These are phyloP conservation scores for Globisporangium alternatum DNA, from an alignment of 352 stramenopile species.

Conservation along the genomic window DNA sequence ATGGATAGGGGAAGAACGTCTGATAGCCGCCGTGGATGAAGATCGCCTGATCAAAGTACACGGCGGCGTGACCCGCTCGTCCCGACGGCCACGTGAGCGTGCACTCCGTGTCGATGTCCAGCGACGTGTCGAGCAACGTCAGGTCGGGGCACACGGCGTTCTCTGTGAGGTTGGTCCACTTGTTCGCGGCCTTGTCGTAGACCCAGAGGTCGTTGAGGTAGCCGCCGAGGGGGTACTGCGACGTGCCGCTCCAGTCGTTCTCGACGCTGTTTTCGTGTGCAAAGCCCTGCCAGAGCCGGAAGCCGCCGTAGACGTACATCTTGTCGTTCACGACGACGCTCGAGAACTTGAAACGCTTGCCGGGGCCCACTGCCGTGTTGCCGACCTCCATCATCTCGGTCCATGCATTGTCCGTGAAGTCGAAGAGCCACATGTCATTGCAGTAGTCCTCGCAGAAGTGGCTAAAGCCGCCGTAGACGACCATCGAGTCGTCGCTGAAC, in stretches of 20 bases:
- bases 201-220: slow-evolving; percentile 96
- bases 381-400: slow-evolving; percentile 81
- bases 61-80: slow-evolving; percentile 83
- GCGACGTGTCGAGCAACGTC: slow-evolving; percentile 51
- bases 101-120: slow-evolving; percentile 73
- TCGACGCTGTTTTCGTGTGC: slow-evolving; percentile 85
- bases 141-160: slow-evolving; percentile 56
- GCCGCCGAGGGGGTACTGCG: slow-evolving; percentile 84
- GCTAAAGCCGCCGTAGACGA: slow-evolving; percentile 93
- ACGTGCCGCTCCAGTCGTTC: slow-evolving; percentile 80
- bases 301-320: slow-evolving; percentile 90
- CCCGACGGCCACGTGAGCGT: slow-evolving; percentile 83
- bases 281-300: slow-evolving; percentile 96
- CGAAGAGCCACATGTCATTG: slow-evolving; percentile 95
- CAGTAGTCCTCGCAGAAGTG: slow-evolving; percentile 95
- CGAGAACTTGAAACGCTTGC: slow-evolving; percentile 92
- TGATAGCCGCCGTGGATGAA: slow-evolving; percentile 93
- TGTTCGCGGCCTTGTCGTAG: slow-evolving; percentile 58
- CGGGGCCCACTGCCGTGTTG: slow-evolving; percentile 53
- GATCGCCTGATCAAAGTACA: slow-evolving; percentile 69
- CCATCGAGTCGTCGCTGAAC: slow-evolving; percentile 89
- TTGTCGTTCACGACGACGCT: slow-evolving; percentile 60
- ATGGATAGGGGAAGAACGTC: slow-evolving; percentile 95
- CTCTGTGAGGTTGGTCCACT: slow-evolving; percentile 76
- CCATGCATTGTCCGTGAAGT: slow-evolving; percentile 90